Evolutionary conservation across 805 yeast genomes (phyloP), one percentile per base, ranked within the genome.

Genomic region (Cyberlindnera veronae): DNA sequence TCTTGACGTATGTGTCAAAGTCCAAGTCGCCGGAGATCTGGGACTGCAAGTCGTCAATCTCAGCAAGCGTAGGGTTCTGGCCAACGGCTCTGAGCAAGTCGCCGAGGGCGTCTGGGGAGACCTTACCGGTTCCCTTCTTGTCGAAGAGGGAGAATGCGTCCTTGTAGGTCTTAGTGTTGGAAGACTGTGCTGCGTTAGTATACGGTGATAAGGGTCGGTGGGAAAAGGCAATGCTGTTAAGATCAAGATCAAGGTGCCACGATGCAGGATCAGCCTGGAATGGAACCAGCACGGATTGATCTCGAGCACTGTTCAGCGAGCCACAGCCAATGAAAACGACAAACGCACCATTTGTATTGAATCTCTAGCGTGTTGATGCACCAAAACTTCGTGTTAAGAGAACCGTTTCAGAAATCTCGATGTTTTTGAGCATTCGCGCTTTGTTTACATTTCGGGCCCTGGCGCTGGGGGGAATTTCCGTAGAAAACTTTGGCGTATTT

Each of bases 121-220:
- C 93, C 62, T 81, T 76, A 14, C 98, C 99, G 28, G 91, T 86
- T 21, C 96, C 98, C 60, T 90, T 87, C 67, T 89, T 90, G 69
- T 93, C 99, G 60, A 91, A 93, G 33, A 93, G 79, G 11, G 98
- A 93, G 66, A 93, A 93, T 18, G 97, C 96, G 74, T 93, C 97
- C 68, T 87, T 88, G 70, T 66, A 66, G 21, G 69, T 63, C 48
- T 64, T 66, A n/a, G 65, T 55, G 40, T 61, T 58, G 38, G 58
- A 52, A 18, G 45, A 43, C 46, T 41, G 32, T 23, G 20, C n/a
- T 14, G 24, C 17, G 44, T 40, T 27, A 35, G 37, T 31, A 32
- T 12, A 4, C 6, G 10, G 19, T 18, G n/a, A n/a, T n/a, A n/a
- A n/a, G n/a, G n/a, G n/a, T 8, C 14, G 4, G 20, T 17, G 18